Percentiles rank a stretch among this genome's conserved stretches.
Evolutionary conservation across 768 basidiomycete genomes (phyloP).

Genomic region (Mycena crocata): DNA sequence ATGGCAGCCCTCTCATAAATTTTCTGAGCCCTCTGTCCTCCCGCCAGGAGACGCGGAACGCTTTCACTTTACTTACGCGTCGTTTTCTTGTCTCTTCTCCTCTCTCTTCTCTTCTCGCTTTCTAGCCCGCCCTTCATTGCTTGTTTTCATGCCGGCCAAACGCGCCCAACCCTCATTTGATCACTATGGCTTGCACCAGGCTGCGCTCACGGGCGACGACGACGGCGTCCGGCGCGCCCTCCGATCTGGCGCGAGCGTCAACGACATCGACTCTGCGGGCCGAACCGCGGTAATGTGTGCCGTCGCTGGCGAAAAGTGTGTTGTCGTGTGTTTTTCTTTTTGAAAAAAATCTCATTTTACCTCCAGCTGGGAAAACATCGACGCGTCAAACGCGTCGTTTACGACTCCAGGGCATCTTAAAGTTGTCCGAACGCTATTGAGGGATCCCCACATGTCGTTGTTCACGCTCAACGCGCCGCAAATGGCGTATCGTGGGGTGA

Average conservation of each 20-base stretch:
- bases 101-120: slow-evolving; percentile 17
- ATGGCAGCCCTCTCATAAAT: slow-evolving; percentile 26
- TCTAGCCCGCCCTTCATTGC: slow-evolving; percentile 15
- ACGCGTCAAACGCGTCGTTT: slow-evolving; percentile 79
- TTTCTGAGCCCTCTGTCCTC: slow-evolving; percentile 27
- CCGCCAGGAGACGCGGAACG: slow-evolving; percentile 26
- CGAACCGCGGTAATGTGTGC: slow-evolving; percentile 76
- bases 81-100: slow-evolving; percentile 26
- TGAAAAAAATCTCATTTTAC: not conserved
- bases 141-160: slow-evolving; percentile 38
- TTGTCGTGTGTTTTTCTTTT: slow-evolving; percentile 40
- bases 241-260: slow-evolving; percentile 73
- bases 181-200: slow-evolving; percentile 60
- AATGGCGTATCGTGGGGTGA: slow-evolving; percentile 75
- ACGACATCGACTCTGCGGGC: slow-evolving; percentile 69
- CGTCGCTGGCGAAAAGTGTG: slow-evolving; percentile 80
- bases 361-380: slow-evolving; percentile 73
- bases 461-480: slow-evolving; percentile 82
- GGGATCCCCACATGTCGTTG: slow-evolving; percentile 70
- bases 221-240: slow-evolving; percentile 65
- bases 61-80: slow-evolving; percentile 33
- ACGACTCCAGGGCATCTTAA: slow-evolving; percentile 67
- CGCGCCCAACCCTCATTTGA: slow-evolving; percentile 46
- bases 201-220: slow-evolving; percentile 68
- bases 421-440: slow-evolving; percentile 66